Percentiles rank a stretch among this genome's conserved stretches.
phyloP scores from a whole-genome alignment of 1,284 basidiomycete genomes.

The Phellinidium pouzarii region DNA sequence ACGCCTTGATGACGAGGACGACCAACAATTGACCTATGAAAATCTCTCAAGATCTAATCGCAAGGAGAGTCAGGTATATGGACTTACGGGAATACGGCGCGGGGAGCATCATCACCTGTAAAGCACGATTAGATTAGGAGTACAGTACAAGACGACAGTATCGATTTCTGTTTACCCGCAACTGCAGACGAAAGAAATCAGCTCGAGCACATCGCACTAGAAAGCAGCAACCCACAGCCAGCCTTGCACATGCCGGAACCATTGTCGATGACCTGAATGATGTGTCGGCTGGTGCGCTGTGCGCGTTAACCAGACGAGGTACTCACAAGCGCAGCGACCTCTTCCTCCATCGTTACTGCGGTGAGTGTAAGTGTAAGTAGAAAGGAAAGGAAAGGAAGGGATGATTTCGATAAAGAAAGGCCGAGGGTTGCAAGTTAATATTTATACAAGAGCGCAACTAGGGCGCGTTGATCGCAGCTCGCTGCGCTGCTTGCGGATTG shows the following conservation, averaged over 20 bases:
- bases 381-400: background rate
- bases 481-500: too few species aligned
- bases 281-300: background rate
- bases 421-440: too few species aligned
- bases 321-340: conserved; percentile 12
- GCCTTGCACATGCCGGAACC: conserved; percentile 92
- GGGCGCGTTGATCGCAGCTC: too few species aligned
- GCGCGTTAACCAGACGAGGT: background rate
- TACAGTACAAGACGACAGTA: conserved; percentile 15
- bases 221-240: conserved; percentile 57
- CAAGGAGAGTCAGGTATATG: conserved; percentile 5
- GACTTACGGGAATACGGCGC: conserved; percentile 62
- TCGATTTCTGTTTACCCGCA: conserved; percentile 32
- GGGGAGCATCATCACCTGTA: conserved; percentile 62
- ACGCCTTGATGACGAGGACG: conserved; percentile 90
- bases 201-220: conserved; percentile 19
- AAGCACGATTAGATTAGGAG: conserved; percentile 3
- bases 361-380: background rate
- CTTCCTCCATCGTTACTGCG: conserved; percentile 10
- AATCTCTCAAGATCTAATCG: background rate
- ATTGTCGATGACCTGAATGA: conserved; percentile 70
- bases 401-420: too few species aligned
- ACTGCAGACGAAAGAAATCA: conserved; percentile 18
- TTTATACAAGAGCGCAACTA: too few species aligned
- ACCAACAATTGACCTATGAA: conserved; percentile 76